A percentile compares a stretch with the other conserved stretches of the same genome.
Evolutionary conservation across 139 green algal genomes (phyloP).

Genomic region (Diplosphaera chodatii): DNA sequence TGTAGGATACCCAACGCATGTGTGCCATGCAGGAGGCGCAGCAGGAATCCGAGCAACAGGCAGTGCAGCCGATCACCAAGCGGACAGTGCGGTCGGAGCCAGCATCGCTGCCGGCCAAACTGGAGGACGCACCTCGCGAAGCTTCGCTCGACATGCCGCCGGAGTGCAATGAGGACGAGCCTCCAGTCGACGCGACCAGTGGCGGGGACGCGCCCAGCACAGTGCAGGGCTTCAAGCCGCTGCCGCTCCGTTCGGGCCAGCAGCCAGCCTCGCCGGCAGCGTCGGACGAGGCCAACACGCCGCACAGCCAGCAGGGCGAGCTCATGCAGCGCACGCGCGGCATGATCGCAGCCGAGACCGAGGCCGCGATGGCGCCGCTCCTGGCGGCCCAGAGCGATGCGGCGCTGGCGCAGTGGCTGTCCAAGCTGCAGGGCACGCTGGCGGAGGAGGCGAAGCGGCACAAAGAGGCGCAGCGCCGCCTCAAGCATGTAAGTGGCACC

Average conservation of each 20-base stretch:
- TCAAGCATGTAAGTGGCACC: slow-evolving; percentile 21
- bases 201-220: too few species aligned
- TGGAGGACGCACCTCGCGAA: too few species aligned
- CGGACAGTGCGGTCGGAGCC: too few species aligned
- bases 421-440: slow-evolving; percentile 7
- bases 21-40: neutral
- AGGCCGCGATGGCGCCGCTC: neutral
- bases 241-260: too few species aligned
- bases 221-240: too few species aligned
- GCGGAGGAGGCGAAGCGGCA: slow-evolving; percentile 5
- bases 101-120: too few species aligned
- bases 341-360: neutral
- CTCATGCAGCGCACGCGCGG: neutral
- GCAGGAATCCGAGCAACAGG: neutral
- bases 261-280: too few species aligned
- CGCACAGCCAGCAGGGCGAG: neutral
- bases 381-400: neutral
- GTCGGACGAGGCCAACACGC: neutral
- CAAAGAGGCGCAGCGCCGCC: slow-evolving; percentile 7
- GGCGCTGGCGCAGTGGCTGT: slow-evolving; percentile 13
- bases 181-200: too few species aligned
- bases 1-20: too few species aligned
- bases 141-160: too few species aligned
- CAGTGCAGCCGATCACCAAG: too few species aligned
- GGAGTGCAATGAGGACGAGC: too few species aligned